Evolutionary conservation across 2,329 filamentous ascomycete species (phyloP), one percentile per base, ranked within the genome.

Genomic region (Trichophyton simii): DNA sequence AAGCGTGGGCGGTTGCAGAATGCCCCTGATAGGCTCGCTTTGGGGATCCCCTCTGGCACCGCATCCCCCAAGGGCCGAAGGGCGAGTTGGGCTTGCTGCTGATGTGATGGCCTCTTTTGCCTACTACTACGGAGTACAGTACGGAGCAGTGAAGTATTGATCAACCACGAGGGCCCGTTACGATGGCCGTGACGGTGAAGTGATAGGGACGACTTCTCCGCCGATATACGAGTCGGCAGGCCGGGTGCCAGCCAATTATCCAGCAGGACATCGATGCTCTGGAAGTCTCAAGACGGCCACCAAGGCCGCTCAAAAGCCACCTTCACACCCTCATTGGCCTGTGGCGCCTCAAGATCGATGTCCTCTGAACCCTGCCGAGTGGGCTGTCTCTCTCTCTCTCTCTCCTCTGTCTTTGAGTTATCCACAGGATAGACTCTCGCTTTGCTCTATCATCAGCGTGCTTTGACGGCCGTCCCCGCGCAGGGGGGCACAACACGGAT

Each of bases 1-100:
- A 58, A 46, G 57, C 36, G 57, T 58, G 57, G 57, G 34, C 57
- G 34, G 57, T 58, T 58, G 57, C 52, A 55, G 52, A 55, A 55
- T 20, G 31, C 52, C 31, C 6, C 25, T 55, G 52, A 55, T 55
- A 55, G 52, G 52, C 52, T 55, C 52, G 52, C 52, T 55, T 28
- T 48, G 9, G 18, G 25, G 18, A 50, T 50, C 50, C 50, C 18
- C 18, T 36, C 7, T 55, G 9, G 20, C 9, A 25, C 18, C 7
- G 46, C 15, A 18, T 46, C 18, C 13, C 42, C 34, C 28, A 31
- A 7, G 6, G 28, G 2, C 28, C 28, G 28, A 31, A 31, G 28
- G 28, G 1, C 28, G 28, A 31, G 28, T 8, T 31, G 28, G 38
- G n/a, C 18, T 20, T 50, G 46, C 22, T 25, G 34, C 34, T 13